Base-by-base conservation (phyloP, 306 rosid species). In the Glycyrrhiza uralensis region DNA sequence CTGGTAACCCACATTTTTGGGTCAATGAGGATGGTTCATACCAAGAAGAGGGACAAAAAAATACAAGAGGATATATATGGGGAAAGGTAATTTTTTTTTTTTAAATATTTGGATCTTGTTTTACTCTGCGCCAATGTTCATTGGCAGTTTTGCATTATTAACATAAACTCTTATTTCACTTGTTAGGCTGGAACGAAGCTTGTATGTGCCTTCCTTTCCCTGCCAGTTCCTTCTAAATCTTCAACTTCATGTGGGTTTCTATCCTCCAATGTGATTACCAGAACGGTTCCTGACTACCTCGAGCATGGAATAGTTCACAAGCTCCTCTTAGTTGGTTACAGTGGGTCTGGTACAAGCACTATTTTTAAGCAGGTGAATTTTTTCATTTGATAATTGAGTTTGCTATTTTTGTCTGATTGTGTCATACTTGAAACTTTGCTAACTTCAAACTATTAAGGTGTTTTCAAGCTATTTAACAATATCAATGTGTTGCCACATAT, bases 1-100 rank as follows among this genome's bases (percentile, higher is more conserved):
- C 97, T 68, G 99, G 99, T 45, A 87, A 91, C 81, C 96, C 99
- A 38, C 99, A 95, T 80, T 95, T 95, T 82, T 95, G 99, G 99
- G 92, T 95, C 75, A 95, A 95, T 71, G 99, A 95, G 36, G 99
- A 95, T 71, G 99, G 99, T 23, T 95, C 99, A 39, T 95, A 91
- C 85, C 99, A 91, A 86, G 99, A 95, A 79, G 99, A 95, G 88
- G 99, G 99, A 64, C 99, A 95, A 78, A 95, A 85, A 71, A 95
- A 95, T 81, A 95, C 96, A 23, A 89, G 87, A 89, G 97, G 99
- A 36, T 88, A 80, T 75, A 86, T 95, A 72, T 95, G 99, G 99
- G 99, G 99, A 39, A 95, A 95, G 97, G 99, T 91, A 86, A 66
- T 50, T n/a, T 28, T 66, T 65, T 46, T 13, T 28, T 49, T 39